These are phyloP conservation scores for Gastrodia elata DNA, from an alignment of 106 monocot species.

Conservation along the genomic window DNA sequence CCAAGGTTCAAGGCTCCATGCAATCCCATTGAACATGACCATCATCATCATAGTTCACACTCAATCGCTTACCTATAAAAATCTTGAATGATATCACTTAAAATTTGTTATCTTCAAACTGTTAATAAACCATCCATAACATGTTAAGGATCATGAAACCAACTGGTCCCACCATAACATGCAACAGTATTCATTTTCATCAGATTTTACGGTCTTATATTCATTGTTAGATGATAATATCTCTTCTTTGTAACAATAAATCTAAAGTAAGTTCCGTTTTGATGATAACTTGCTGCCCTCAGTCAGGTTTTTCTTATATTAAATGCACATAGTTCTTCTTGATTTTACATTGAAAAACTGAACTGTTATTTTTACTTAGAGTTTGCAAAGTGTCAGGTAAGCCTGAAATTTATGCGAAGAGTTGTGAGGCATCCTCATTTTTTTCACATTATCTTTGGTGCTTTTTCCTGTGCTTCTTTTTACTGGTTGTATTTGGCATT, in stretches of 20 bases:
- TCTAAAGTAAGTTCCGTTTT: not conserved
- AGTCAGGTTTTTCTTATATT: not conserved
- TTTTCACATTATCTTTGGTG: not conserved
- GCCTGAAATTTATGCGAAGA: conserved; percentile 2
- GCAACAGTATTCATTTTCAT: too few relatives aligned
- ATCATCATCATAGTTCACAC: not conserved
- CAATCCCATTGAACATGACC: not conserved
- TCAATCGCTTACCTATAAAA: too few relatives aligned
- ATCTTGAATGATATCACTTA: not conserved
- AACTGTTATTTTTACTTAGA: conserved; percentile 26
- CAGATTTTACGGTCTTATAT: not conserved
- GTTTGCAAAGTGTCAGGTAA: conserved; percentile 78
- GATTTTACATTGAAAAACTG: not conserved
- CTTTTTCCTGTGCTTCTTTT: not conserved
- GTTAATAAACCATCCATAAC: not conserved
- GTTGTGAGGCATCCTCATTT: not conserved
- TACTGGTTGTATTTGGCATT: not conserved
- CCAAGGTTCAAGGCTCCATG: not conserved
- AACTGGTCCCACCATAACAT: not conserved
- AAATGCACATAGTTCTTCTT: not conserved
- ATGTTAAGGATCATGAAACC: not conserved
- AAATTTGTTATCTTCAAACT: not conserved
- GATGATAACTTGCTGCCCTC: not conserved
- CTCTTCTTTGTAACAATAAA: not conserved
- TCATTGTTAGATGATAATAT: not conserved